These are phyloP conservation scores for Flaveria ramosissima DNA, from an alignment of 129 eudicot species.

Conservation along the genomic window DNA sequence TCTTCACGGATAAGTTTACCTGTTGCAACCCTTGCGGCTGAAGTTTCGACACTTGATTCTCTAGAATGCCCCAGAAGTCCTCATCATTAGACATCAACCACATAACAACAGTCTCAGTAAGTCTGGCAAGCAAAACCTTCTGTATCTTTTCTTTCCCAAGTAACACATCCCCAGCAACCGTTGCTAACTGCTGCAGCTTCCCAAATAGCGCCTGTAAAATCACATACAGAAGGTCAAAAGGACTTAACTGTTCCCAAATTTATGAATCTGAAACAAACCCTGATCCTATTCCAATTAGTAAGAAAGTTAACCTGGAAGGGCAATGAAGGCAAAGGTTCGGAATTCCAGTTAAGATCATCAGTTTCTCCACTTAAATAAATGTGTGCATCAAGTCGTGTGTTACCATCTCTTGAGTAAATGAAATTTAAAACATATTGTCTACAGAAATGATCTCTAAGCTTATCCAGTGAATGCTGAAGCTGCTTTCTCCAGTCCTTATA, in stretches of 20 bases:
- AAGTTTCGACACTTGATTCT: conserved; percentile 63
- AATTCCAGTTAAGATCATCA: conserved; percentile 55
- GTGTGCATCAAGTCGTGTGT: conserved; percentile 73
- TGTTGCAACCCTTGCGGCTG: conserved; percentile 81
- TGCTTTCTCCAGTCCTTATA: conserved; percentile 93
- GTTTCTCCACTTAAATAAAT: conserved; percentile 70
- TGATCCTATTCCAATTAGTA: background rate
- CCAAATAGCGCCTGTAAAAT: conserved; percentile 79
- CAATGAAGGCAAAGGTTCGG: conserved; percentile 92
- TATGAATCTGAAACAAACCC: background rate
- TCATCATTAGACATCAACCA: conserved; percentile 84
- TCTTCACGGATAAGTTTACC: conserved; percentile 46
- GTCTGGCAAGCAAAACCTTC: conserved; percentile 86
- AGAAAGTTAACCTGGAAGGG: conserved; percentile 79
- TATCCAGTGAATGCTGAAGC: conserved; percentile 87
- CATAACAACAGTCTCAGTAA: conserved; percentile 85
- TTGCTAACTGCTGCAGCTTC: conserved; percentile 88
- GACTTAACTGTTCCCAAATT: background rate
- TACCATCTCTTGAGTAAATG: conserved; percentile 90
- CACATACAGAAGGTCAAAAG: background rate
- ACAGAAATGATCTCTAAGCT: conserved; percentile 87
- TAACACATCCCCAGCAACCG: conserved; percentile 92
- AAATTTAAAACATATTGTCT: conserved; percentile 82
- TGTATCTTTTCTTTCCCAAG: conserved; percentile 91
- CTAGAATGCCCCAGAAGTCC: conserved; percentile 92